Evolutionary conservation across 225 moss, liverwort and hornwort genomes (phyloP).

Genomic region (Physcomitrium patens): DNA sequence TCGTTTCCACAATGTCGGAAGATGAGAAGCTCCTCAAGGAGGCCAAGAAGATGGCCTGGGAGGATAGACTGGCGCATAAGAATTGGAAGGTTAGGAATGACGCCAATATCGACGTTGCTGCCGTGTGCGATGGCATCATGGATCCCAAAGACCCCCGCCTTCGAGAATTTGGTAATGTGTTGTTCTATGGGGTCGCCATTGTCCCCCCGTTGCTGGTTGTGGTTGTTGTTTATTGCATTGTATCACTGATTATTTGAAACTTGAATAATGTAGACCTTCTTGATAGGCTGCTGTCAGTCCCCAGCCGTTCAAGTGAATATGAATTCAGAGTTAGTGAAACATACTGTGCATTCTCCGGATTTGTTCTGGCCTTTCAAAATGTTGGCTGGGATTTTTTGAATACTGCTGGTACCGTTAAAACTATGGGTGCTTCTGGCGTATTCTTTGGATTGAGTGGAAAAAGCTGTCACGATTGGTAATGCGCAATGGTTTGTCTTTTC

Average conservation of each 20-base stretch:
- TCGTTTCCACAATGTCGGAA: conserved; percentile 66
- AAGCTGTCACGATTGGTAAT: neutral
- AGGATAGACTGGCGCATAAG: conserved; percentile 86
- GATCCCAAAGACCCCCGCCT: conserved; percentile 82
- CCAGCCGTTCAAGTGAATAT: neutral
- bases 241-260: conserved; percentile 5
- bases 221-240: neutral
- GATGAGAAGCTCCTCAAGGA: conserved; percentile 92
- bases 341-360: neutral
- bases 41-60: conserved; percentile 89
- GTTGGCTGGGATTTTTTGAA: neutral
- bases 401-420: neutral
- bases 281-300: conserved; percentile 15
- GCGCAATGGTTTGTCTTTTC: neutral
- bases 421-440: neutral
- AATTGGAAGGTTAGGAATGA: conserved; percentile 94
- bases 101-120: conserved; percentile 76
- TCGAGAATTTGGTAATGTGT: conserved; percentile 62
- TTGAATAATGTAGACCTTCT: conserved; percentile 9
- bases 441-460: neutral
- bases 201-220: conserved; percentile 9
- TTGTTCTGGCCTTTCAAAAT: conserved; percentile 2
- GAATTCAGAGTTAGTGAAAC: neutral
- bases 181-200: neutral
- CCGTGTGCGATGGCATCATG: conserved; percentile 69